Percentiles rank a stretch among this genome's conserved stretches.
Evolutionary conservation across 192 early-diverging fungal species (phyloP).

Genomic region (Blastocladiella britannica): DNA sequence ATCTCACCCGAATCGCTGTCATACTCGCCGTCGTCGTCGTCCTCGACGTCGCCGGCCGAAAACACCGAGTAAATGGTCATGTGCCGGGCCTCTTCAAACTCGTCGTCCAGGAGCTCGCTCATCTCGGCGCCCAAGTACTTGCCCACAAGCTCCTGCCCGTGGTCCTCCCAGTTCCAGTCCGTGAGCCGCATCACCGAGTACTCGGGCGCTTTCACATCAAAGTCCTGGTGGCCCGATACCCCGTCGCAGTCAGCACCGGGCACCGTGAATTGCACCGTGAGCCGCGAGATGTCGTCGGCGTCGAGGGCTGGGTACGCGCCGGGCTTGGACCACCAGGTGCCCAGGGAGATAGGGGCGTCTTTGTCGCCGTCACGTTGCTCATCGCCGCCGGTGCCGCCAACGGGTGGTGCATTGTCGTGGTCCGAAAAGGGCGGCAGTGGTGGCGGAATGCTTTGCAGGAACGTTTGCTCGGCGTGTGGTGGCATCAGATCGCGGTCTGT

Average conservation of each 20-base stretch:
- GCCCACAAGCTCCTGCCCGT: constrained; percentile 22
- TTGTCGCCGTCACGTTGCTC: too few species aligned
- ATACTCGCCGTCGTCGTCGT: neutral
- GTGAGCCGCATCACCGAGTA: constrained; percentile 20
- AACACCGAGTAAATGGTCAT: constrained; percentile 24
- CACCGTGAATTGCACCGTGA: neutral
- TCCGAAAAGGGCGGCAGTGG: neutral
- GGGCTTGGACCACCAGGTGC: neutral
- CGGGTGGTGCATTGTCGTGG: neutral
- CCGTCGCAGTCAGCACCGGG: neutral
- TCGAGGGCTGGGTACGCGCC: neutral
- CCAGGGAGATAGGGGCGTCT: too few species aligned
- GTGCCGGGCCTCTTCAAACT: constrained; percentile 25
- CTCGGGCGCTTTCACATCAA: constrained; percentile 13
- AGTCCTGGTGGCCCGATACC: constrained; percentile 9
- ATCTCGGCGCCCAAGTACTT: constrained; percentile 22
- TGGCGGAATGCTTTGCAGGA: neutral
- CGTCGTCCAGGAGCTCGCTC: constrained; percentile 25
- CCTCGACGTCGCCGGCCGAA: neutral
- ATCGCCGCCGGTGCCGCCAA: too few species aligned
- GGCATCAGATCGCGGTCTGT: neutral
- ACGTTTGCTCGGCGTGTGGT: neutral
- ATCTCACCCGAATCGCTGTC: neutral
- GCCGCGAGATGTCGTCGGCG: neutral
- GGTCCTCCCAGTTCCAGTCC: constrained; percentile 37